Evolutionary conservation across 495 filamentous ascomycete genomes (phyloP).

Genomic region (Aspergillus bertholletiae): DNA sequence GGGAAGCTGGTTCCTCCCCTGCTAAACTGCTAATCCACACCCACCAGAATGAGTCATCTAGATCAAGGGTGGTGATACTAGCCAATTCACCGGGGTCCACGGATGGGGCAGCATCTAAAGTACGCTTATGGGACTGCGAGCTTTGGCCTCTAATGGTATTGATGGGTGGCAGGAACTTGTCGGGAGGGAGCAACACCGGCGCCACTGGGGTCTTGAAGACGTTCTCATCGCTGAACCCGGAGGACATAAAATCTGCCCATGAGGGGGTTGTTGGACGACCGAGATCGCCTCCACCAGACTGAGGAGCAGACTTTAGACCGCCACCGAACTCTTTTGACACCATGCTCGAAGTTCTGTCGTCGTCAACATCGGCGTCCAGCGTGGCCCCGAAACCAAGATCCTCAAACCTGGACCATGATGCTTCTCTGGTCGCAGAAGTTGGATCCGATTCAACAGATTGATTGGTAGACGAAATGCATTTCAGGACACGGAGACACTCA

Average conservation of each 20-base stretch:
- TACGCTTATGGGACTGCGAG: slow-evolving; percentile 80
- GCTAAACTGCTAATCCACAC: slow-evolving; percentile 98
- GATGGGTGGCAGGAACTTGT: slow-evolving; percentile 88
- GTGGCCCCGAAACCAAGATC: slow-evolving; percentile 86
- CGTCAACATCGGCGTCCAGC: slow-evolving; percentile 65
- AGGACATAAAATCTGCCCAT: slow-evolving; percentile 95
- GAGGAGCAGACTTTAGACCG: slow-evolving; percentile 55
- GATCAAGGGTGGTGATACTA: slow-evolving; percentile 77
- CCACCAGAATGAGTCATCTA: slow-evolving; percentile 99
- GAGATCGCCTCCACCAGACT: slow-evolving; percentile 57
- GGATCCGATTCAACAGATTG: slow-evolving; percentile 71
- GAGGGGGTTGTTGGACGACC: slow-evolving; percentile 92
- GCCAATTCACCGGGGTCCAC: slow-evolving; percentile 92
- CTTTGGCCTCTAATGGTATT: slow-evolving; percentile 66
- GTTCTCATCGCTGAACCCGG: slow-evolving; percentile 79
- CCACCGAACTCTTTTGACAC: slow-evolving; percentile 26
- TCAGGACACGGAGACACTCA: slow-evolving; percentile 87
- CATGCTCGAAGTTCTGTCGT: slow-evolving; percentile 42
- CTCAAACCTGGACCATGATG: slow-evolving; percentile 94
- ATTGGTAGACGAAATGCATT: slow-evolving; percentile 82
- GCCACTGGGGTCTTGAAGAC: slow-evolving; percentile 45
- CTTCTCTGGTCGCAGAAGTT: slow-evolving; percentile 69
- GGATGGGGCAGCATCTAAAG: slow-evolving; percentile 56
- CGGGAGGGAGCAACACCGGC: slow-evolving; percentile 75
- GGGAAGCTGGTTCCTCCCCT: slow-evolving; percentile 74